Conservation (phyloP, 1,284 basidiomycete genomes). For the Pseudozyma thailandica region DNA sequence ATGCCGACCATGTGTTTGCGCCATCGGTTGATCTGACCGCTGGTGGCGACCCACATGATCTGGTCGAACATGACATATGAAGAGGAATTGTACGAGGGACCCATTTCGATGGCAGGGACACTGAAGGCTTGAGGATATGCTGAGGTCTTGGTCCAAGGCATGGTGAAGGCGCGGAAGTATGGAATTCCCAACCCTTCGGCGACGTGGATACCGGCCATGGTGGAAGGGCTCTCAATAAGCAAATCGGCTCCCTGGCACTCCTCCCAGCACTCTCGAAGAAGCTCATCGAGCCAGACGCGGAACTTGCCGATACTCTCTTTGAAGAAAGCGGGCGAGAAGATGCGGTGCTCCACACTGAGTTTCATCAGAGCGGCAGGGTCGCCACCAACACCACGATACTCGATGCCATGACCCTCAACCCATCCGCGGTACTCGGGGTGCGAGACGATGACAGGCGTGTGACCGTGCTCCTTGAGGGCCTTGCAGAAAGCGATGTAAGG, state of each 20-base stretch:
- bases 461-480: constrained; percentile 70
- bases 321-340: constrained; percentile 55
- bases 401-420: constrained; percentile 70
- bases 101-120: constrained; percentile 53
- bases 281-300: constrained; percentile 61
- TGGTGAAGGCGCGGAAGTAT: constrained; percentile 65
- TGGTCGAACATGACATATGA: constrained; percentile 58
- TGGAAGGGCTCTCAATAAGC: constrained; percentile 60
- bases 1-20: constrained; percentile 58
- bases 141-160: constrained; percentile 62
- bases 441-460: constrained; percentile 74
- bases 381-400: constrained; percentile 57
- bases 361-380: constrained; percentile 61
- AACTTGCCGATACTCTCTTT: constrained; percentile 57
- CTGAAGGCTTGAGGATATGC: constrained; percentile 63
- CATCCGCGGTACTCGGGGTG: constrained; percentile 76
- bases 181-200: constrained; percentile 60
- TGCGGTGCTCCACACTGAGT: constrained; percentile 56
- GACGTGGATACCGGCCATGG: constrained; percentile 64
- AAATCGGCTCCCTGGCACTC: constrained; percentile 61
- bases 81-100: constrained; percentile 54
- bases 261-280: constrained; percentile 53
- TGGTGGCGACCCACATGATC: constrained; percentile 61
- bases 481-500: constrained; percentile 73
- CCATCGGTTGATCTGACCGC: constrained; percentile 63